Evolutionary conservation across 1,284 basidiomycete species (phyloP).

Genomic region (Termitomyces sp.): DNA sequence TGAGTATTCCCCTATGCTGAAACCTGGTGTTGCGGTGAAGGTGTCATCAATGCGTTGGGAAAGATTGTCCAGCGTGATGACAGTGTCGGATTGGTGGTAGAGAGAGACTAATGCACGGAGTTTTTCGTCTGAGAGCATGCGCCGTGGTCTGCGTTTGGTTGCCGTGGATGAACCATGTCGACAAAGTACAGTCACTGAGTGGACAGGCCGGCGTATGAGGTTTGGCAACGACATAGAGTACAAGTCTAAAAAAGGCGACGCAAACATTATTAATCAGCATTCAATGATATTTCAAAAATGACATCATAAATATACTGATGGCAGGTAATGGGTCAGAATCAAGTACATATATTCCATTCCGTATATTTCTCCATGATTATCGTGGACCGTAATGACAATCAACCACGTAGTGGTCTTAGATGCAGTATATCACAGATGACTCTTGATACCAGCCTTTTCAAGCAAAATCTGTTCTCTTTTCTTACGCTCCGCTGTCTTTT

Average conservation of each 20-base stretch:
- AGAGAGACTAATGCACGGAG: slow-evolving; percentile 67
- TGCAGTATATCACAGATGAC: slow-evolving; percentile 37
- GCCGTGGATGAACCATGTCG: slow-evolving; percentile 21
- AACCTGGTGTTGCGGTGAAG: slow-evolving; percentile 34
- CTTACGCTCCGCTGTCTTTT: slow-evolving; percentile 48
- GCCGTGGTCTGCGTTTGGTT: slow-evolving; percentile 21
- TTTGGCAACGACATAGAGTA: slow-evolving; percentile 13
- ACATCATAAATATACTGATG: neutral
- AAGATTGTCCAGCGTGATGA: slow-evolving; percentile 67
- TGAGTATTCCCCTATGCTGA: neutral
- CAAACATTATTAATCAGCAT: neutral
- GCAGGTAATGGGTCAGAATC: neutral
- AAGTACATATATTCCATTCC: neutral
- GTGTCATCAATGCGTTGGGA: slow-evolving; percentile 57
- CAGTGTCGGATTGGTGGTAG: slow-evolving; percentile 64
- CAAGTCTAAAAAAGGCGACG: neutral
- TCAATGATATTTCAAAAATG: too few relatives aligned
- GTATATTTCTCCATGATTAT: neutral
- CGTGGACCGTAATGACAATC: too few relatives aligned
- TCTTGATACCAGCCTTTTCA: slow-evolving; percentile 53
- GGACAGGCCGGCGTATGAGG: slow-evolving; percentile 13
- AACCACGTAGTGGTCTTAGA: neutral
- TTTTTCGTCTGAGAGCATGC: slow-evolving; percentile 48
- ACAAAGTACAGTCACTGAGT: slow-evolving; percentile 4
- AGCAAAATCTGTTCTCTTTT: slow-evolving; percentile 57